Percentiles rank a stretch among this genome's conserved stretches.
These are phyloP conservation scores for Colletotrichum sp. DNA, from an alignment of 2,329 filamentous ascomycete species.

Conservation along the genomic window DNA sequence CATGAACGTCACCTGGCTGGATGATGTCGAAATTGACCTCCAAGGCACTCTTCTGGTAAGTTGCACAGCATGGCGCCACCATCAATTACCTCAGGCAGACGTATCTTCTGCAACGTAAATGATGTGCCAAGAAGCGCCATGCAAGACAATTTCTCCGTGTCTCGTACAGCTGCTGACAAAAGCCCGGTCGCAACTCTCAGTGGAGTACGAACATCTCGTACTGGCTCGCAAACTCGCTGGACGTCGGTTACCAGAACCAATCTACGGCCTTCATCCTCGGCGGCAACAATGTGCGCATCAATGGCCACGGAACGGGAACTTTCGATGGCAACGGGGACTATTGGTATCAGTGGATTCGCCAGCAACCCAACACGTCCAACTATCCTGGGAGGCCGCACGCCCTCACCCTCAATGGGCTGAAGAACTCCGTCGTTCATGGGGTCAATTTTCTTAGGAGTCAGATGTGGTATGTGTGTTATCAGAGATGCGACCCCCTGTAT, in stretches of 20 bases:
- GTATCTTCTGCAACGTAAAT: accelerated
- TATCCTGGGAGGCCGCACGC: slow-evolving; percentile 52
- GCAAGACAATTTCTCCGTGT: background rate
- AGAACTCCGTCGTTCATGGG: slow-evolving; percentile 48
- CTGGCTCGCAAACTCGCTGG: slow-evolving; percentile 48
- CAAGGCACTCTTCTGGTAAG: background rate
- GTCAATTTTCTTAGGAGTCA: slow-evolving; percentile 53
- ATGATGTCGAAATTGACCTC: slow-evolving; percentile 2
- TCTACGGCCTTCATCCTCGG: slow-evolving; percentile 52
- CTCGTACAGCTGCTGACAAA: background rate
- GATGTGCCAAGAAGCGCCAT: background rate
- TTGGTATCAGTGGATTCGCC: slow-evolving; percentile 52
- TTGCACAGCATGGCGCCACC: background rate
- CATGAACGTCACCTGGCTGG: background rate
- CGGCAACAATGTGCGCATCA: slow-evolving; percentile 48
- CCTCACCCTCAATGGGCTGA: slow-evolving; percentile 50
- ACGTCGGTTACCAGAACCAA: slow-evolving; percentile 52
- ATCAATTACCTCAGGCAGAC: background rate
- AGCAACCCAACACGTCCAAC: slow-evolving; percentile 33
- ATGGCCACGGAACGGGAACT: slow-evolving; percentile 49
- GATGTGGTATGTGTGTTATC: slow-evolving; percentile 48
- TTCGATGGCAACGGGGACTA: slow-evolving; percentile 57
- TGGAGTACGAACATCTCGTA: slow-evolving; percentile 47
- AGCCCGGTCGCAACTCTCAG: background rate
- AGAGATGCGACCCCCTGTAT: background rate